phyloP scores from a whole-genome alignment of 2,329 filamentous ascomycete genomes.

The Microdochium trichocladiopsis region DNA sequence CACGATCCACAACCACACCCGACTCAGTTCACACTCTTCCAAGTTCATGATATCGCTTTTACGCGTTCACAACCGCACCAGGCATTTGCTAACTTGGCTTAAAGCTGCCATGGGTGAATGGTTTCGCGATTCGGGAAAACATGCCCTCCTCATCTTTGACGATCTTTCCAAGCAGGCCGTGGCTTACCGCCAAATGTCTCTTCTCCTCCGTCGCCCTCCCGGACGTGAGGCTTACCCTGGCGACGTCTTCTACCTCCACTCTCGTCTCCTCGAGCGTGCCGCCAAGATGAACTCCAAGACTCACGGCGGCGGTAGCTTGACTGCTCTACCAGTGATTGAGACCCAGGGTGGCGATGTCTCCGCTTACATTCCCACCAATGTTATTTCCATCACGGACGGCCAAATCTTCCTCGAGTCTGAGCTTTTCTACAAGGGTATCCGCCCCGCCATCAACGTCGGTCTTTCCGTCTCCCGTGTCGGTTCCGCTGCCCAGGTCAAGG shows the following conservation, averaged over 20 bases:
- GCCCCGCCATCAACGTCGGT: conserved; percentile 99
- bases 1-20: not conserved
- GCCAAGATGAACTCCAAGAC: conserved; percentile 94
- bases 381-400: conserved; percentile 99
- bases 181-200: conserved; percentile 97
- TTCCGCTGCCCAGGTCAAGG: conserved; percentile 98
- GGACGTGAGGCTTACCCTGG: conserved; percentile 99
- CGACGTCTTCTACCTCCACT: conserved; percentile 99
- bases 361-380: conserved; percentile 99
- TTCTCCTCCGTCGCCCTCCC: conserved; percentile 92
- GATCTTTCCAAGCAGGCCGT: conserved; percentile 98
- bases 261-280: conserved; percentile 96
- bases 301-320: conserved; percentile 88
- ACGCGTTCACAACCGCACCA: not conserved
- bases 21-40: not conserved
- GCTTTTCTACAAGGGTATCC: conserved; percentile 99
- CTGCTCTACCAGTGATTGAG: conserved; percentile 95
- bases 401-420: conserved; percentile 99
- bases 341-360: conserved; percentile 99
- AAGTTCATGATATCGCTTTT: not conserved
- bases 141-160: conserved; percentile 86
- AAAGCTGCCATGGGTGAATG: conserved; percentile 63
- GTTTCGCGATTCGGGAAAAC: conserved; percentile 80
- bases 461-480: conserved; percentile 99
- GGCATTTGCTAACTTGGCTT: no score